phyloP scores from a whole-genome alignment of 2,329 filamentous ascomycete genomes.

The Apiospora malaysiana region DNA sequence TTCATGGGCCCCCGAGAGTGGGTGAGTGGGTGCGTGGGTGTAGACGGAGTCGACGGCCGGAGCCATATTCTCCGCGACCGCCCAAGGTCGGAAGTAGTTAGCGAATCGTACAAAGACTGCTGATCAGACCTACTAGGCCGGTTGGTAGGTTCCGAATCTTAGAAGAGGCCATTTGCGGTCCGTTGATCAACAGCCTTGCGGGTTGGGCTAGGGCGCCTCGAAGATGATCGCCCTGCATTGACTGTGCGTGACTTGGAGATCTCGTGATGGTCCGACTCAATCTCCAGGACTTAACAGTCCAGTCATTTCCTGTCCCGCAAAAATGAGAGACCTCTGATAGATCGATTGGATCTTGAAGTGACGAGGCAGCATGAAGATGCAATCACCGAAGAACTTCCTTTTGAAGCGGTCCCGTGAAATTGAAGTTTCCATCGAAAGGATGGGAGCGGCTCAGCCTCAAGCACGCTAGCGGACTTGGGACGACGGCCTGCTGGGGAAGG shows the following conservation, averaged over 20 bases:
- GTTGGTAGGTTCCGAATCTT: background rate
- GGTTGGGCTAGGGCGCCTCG: background rate
- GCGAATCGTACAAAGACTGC: background rate
- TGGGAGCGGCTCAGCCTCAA: slow-evolving; percentile 15
- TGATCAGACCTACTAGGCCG: background rate
- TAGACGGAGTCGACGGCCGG: background rate
- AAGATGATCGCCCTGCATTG: background rate
- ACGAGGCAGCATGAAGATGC: background rate
- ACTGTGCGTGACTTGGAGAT: background rate
- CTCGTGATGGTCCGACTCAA: background rate
- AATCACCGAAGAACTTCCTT: slow-evolving; percentile 16
- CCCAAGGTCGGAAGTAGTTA: background rate
- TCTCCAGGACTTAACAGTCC: too few relatives aligned
- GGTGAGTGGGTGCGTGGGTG: slow-evolving; percentile 2
- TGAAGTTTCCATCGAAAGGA: background rate
- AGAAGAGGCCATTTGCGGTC: background rate
- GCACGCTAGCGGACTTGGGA: slow-evolving; percentile 7
- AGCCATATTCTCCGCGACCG: background rate
- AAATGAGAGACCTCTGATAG: background rate
- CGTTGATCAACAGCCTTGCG: background rate
- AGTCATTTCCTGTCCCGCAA: background rate
- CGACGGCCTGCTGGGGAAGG: background rate
- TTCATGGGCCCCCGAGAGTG: background rate
- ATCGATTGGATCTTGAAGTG: background rate
- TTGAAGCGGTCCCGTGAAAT: background rate